Evolutionary conservation across 2,329 filamentous ascomycete genomes (phyloP).

Genomic region (Aspergillus terreus): DNA sequence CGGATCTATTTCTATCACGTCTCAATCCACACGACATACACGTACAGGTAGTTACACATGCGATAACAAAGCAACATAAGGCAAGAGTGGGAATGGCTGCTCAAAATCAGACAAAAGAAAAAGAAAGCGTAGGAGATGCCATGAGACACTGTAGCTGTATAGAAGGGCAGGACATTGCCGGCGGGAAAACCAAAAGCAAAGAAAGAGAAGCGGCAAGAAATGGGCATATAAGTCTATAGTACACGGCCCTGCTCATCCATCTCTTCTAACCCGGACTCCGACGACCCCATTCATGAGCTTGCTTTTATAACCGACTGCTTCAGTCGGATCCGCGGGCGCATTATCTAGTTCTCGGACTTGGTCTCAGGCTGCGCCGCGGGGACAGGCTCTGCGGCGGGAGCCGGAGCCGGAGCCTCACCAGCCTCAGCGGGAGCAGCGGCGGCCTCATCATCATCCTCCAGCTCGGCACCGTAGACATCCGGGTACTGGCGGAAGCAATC

Average conservation of each 20-base stretch:
- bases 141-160: conserved; percentile 10
- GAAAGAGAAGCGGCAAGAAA: conserved; percentile 1
- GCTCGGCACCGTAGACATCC: conserved; percentile 85
- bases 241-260: neutral
- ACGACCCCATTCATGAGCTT: neutral
- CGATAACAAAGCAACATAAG: conserved; percentile 2
- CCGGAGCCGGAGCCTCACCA: conserved; percentile 13
- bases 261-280: neutral
- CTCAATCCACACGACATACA: conserved; percentile 20
- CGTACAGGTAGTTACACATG: conserved; percentile 28
- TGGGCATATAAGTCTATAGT: neutral
- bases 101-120: conserved; percentile 6
- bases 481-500: conserved; percentile 92
- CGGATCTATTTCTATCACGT: conserved; percentile 27
- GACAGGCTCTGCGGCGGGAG: conserved; percentile 21
- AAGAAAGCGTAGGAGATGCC: conserved; percentile 6
- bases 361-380: conserved; percentile 15
- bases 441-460: conserved; percentile 66
- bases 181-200: neutral
- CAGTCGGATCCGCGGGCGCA: conserved; percentile 10
- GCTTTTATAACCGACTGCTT: too few relatives aligned
- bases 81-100: conserved; percentile 8
- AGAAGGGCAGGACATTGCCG: neutral
- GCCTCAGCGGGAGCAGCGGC: conserved; percentile 25
- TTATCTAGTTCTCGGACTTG: conserved; percentile 20